Base-by-base conservation (phyloP, 2,329 filamentous ascomycete species). In the Blastomyces silverae region DNA sequence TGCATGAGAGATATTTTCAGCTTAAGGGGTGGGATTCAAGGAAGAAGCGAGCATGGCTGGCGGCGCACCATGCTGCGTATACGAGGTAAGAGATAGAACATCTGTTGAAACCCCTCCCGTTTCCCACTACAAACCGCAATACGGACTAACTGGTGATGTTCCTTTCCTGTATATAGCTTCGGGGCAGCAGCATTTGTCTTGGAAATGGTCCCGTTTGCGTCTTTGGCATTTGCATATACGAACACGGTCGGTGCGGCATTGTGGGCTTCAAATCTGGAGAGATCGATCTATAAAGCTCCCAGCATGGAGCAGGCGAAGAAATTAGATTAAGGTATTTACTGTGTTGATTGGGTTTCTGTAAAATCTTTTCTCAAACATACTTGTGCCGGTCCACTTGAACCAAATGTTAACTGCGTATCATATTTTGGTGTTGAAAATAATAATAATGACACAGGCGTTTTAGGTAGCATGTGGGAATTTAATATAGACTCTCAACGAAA, bases 171-270 rank as follows among this genome's bases (percentile, higher is more conserved):
- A 1, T 56, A 53, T 62, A 78, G 77, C 55, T 82, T 84, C 68
- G 95, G 92, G 7, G 89, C 96, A 65, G 85, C 90, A 2, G 89
- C 91, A 5, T 91, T 90, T 59, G 77, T 94, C 0, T 82, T 97
- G 3, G 92, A 97, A 74, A 88, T 96, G 81, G 79, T 97, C 1
- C 93, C 93, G 0, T 79, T 97, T 67, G 86, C 83, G 7, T 92
- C 90, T 6, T 89, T 96, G 63, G 83, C 93, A 66, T 96, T 96
- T 73, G 84, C 89, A 0, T 97, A 95, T 75, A 96, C 92, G 20
- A 97, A 96, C 75, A 89, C 90, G 1, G 91, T 96, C 65, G 93
- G 92, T 8, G 93, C 92, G 63, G 93, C 93, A 8, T 79, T 97
- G n/a, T 97, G 92, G 92, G 92, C 93, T 52, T 90, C 91, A 22